Conservation (phyloP, 1,139 yeast genomes). For the Eremothecium sinecaudum region DNA sequence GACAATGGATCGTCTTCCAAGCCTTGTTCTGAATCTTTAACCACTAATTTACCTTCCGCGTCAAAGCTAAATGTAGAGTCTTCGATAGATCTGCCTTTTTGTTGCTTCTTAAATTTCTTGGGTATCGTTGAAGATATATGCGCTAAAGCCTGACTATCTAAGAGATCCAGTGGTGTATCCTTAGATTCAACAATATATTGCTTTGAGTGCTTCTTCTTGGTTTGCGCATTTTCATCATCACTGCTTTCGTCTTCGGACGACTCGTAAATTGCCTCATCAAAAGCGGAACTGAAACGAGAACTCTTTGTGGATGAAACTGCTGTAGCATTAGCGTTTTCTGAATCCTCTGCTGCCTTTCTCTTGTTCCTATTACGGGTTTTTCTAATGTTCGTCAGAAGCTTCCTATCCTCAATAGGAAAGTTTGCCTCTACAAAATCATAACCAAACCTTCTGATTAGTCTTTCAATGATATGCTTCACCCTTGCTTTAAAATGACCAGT, state of each 20-base stretch:
- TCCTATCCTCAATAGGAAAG: slow-evolving; percentile 84
- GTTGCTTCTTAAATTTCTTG: slow-evolving; percentile 41
- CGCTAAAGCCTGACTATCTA: slow-evolving; percentile 76
- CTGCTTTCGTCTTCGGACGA: slow-evolving; percentile 34
- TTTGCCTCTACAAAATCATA: slow-evolving; percentile 64
- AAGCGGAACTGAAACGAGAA: slow-evolving; percentile 61
- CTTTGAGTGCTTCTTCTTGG: slow-evolving; percentile 33
- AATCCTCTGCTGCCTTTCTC: slow-evolving; percentile 48
- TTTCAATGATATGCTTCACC: slow-evolving; percentile 85
- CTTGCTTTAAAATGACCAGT: slow-evolving; percentile 88
- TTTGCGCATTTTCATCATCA: slow-evolving; percentile 25
- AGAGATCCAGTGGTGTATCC: slow-evolving; percentile 80
- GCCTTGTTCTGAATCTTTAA: slow-evolving; percentile 29
- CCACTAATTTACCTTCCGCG: slow-evolving; percentile 48
- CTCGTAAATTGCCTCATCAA: slow-evolving; percentile 59
- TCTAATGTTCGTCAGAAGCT: slow-evolving; percentile 73
- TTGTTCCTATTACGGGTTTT: slow-evolving; percentile 78
- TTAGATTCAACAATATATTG: slow-evolving; percentile 70
- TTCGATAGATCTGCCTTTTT: slow-evolving; percentile 35
- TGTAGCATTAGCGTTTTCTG: slow-evolving; percentile 15
- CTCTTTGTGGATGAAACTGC: slow-evolving; percentile 23
- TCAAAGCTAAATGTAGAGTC: slow-evolving; percentile 47
- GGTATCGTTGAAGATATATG: slow-evolving; percentile 85
- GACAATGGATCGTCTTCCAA: slow-evolving; percentile 46
- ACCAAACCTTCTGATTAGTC: slow-evolving; percentile 84